Conservation (phyloP, 768 basidiomycete genomes). For the Lyophyllum atratum region DNA sequence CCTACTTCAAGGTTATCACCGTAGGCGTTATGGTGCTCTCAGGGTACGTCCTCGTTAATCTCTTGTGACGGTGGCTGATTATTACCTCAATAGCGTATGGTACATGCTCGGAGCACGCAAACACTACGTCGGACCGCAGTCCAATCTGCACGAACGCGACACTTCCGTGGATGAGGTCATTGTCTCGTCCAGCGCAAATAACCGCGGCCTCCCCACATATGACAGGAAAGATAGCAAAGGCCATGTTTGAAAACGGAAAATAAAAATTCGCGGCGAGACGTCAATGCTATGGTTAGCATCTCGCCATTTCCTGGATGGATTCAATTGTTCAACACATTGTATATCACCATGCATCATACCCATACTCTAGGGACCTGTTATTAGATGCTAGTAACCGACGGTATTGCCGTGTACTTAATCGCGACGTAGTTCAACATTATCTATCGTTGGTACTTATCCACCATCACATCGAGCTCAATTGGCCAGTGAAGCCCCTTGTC, state of each 20-base stretch:
- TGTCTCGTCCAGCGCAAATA: background rate
- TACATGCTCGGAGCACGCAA: constrained; percentile 53
- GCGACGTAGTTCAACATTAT: constrained; percentile 1
- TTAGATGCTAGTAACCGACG: no score
- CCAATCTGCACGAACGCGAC: constrained; percentile 43
- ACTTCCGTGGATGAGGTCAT: background rate
- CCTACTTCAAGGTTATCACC: constrained; percentile 45
- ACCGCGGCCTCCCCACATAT: no score
- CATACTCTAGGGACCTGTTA: background rate
- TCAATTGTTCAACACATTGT: constrained; percentile 6
- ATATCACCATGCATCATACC: background rate
- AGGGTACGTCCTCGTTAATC: constrained; percentile 34
- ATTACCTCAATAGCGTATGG: constrained; percentile 40
- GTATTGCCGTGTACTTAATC: background rate
- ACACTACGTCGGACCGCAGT: constrained; percentile 61
- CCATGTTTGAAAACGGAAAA: background rate
- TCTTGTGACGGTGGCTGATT: constrained; percentile 2
- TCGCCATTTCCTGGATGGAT: background rate
- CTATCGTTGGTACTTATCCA: no score
- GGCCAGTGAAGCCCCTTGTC: background rate
- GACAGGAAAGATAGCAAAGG: background rate
- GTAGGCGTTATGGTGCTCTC: constrained; percentile 54
- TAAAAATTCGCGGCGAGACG: background rate
- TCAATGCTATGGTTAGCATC: background rate
- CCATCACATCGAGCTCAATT: no score